These are phyloP conservation scores for Penicillium dipodomyicola DNA, from an alignment of 495 filamentous ascomycete genomes.

Conservation along the genomic window DNA sequence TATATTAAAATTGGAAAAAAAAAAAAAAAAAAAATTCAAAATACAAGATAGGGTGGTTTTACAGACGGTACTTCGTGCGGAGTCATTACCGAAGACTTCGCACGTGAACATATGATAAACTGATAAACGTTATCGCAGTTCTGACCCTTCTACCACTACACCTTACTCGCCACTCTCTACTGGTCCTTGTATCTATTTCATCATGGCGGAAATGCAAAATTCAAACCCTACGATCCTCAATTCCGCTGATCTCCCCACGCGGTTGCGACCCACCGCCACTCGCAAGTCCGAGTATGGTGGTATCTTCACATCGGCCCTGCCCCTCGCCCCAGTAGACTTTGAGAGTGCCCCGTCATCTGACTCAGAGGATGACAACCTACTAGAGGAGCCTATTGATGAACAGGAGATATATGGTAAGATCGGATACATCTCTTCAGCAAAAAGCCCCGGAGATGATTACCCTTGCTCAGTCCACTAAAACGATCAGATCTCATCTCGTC, in stretches of 20 bases:
- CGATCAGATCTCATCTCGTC: constrained; percentile 80
- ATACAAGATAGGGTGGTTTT: too few relatives aligned
- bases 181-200: constrained; percentile 3
- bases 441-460: neutral
- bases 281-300: constrained; percentile 43
- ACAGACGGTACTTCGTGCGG: too few relatives aligned
- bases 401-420: constrained; percentile 89
- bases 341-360: constrained; percentile 33
- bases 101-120: neutral
- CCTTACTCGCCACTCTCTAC: neutral
- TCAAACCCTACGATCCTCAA: constrained; percentile 93
- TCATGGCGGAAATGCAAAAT: constrained; percentile 66
- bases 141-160: constrained; percentile 7
- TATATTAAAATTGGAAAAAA: too few relatives aligned
- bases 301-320: constrained; percentile 36
- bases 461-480: constrained; percentile 7
- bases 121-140: constrained; percentile 4
- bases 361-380: constrained; percentile 59
- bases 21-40: too few relatives aligned
- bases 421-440: neutral
- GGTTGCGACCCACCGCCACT: constrained; percentile 52
- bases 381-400: constrained; percentile 82
- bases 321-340: constrained; percentile 33
- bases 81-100: neutral
- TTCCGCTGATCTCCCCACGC: constrained; percentile 84